A percentile compares a stretch with the other conserved stretches of the same genome.
Evolutionary conservation across 805 yeast species (phyloP).

Genomic region (Suhomyces tanzawaensis): DNA sequence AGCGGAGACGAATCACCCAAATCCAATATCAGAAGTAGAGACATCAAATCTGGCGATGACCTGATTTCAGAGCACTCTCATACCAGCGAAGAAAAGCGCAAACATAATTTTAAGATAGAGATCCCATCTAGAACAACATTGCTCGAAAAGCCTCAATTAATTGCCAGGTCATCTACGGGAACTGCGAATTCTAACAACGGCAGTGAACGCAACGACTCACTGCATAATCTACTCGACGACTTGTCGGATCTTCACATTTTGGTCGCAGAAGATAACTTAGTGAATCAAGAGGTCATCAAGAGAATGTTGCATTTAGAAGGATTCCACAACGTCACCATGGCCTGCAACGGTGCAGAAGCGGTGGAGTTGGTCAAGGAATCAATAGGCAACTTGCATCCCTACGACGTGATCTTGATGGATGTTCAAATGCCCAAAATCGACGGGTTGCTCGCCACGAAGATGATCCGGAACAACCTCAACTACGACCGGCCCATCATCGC

Average conservation of each 20-base stretch:
- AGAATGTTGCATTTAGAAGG: slow-evolving; percentile 89
- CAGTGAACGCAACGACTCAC: slow-evolving; percentile 13
- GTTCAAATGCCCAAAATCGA: slow-evolving; percentile 96
- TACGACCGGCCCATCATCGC: slow-evolving; percentile 83
- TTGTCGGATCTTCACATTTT: slow-evolving; percentile 50
- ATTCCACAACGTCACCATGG: slow-evolving; percentile 64
- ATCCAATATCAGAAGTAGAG: neutral
- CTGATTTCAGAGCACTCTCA: neutral
- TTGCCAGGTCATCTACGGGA: slow-evolving; percentile 50
- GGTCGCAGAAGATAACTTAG: slow-evolving; percentile 92
- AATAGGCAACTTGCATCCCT: slow-evolving; percentile 38
- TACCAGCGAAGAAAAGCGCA: neutral
- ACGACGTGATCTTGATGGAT: slow-evolving; percentile 88
- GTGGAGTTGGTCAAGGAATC: slow-evolving; percentile 60
- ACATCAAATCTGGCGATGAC: neutral
- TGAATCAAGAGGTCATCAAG: slow-evolving; percentile 90
- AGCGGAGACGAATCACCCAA: neutral
- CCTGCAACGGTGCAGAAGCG: slow-evolving; percentile 91
- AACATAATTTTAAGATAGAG: slow-evolving; percentile 6
- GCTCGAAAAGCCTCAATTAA: slow-evolving; percentile 44
- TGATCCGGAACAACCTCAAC: slow-evolving; percentile 60
- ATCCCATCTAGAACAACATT: slow-evolving; percentile 13
- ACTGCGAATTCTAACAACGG: slow-evolving; percentile 41
- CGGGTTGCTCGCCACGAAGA: slow-evolving; percentile 79
- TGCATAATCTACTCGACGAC: slow-evolving; percentile 22